Base-by-base conservation (phyloP, 495 filamentous ascomycete species). In the Hypomontagnella monticulosa region DNA sequence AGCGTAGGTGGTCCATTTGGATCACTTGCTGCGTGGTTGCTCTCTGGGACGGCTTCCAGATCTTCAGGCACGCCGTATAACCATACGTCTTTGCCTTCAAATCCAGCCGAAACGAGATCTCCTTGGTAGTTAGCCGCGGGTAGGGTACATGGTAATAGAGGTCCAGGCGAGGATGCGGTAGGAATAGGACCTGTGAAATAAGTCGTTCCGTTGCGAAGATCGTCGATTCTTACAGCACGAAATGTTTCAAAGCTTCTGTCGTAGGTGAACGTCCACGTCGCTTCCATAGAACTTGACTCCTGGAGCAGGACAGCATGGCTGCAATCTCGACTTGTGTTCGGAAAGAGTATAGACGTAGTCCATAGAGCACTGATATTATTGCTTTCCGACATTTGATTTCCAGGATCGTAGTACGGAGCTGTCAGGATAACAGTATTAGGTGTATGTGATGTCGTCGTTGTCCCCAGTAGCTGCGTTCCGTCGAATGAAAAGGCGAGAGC, bases 291-390 rank as follows among this genome's bases (percentile, higher is more conserved):
- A n/a, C 84, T 83, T 32, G 87, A 84, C 61, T 85, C 80, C 34
- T 91, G 87, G 1, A 96, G 77, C 15, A 94, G 69, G 1, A 88
- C 88, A 37, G 90, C 92, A 75, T 93, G 89, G 54, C 88, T 91
- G 59, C 89, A 93, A 36, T 89, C 88, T 37, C 84, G 82, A 52
- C 87, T 91, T 15, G 84, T 87, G 55, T 93, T 90, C 0, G 92
- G 92, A 48, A 96, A 96, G 0, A 96, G 78, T 23, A 96, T 93
- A 38, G 93, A 93, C 1, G 91, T 93, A 41, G 92, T 96, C 92
- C 92, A 96, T 70, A 94, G 81, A 5, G 87, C 88, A 69, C 89
- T 90, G 37, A 94, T 83, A 53, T 87, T 81, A 60, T 91, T 89
- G 43, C 85, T 80, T 16, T 63, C 48, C 8, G 86, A 85, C 57